A percentile compares a stretch with the other conserved stretches of the same genome.
Evolutionary conservation across 805 yeast species (phyloP).

Genomic region (Yarrowia sp.): DNA sequence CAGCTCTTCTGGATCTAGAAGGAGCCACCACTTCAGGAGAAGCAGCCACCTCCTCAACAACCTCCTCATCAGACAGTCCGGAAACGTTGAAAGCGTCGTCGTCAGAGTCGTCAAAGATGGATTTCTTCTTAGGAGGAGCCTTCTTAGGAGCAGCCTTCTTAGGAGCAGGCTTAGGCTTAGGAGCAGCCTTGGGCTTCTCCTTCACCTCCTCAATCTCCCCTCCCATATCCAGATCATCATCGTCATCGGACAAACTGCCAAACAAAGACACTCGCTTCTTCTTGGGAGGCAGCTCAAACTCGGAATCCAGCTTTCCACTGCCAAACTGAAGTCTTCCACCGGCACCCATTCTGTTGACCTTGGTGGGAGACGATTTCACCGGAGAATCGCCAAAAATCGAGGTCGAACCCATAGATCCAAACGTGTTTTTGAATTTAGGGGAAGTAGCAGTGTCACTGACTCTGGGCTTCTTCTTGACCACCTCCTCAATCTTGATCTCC

Average conservation of each 20-base stretch:
- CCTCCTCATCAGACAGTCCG: background rate
- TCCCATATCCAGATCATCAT: slow-evolving; percentile 13
- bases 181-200: slow-evolving; percentile 29
- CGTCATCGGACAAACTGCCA: background rate
- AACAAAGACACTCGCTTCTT: slow-evolving; percentile 10
- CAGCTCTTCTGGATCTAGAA: slow-evolving; percentile 35
- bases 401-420: slow-evolving; percentile 4
- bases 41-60: slow-evolving; percentile 11
- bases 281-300: background rate
- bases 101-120: slow-evolving; percentile 29
- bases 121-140: slow-evolving; percentile 35
- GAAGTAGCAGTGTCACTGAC: slow-evolving; percentile 3
- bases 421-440: slow-evolving; percentile 22
- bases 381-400: slow-evolving; percentile 12
- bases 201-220: slow-evolving; percentile 9
- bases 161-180: slow-evolving; percentile 27
- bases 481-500: background rate
- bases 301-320: background rate
- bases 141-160: slow-evolving; percentile 34
- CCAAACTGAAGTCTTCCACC: slow-evolving; percentile 16
- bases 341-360: slow-evolving; percentile 6
- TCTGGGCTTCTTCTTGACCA: slow-evolving; percentile 1
- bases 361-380: slow-evolving; percentile 16
- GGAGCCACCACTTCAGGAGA: background rate
- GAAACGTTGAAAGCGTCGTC: slow-evolving; percentile 25